Base-by-base conservation (phyloP, 768 basidiomycete genomes). In the Pholiota molesta region DNA sequence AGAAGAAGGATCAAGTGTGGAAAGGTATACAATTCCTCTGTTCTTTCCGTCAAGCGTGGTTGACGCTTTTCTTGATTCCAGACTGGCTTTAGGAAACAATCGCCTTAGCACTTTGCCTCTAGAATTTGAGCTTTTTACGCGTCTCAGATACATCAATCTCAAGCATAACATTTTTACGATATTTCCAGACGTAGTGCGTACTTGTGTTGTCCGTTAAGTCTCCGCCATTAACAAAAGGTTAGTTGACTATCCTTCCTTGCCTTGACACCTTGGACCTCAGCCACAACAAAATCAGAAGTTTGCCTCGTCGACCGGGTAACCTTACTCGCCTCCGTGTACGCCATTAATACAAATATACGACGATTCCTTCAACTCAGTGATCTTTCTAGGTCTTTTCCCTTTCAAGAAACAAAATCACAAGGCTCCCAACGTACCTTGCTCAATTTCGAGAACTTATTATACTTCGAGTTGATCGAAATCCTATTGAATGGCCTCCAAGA, bases 191-290 rank as follows among this genome's bases (percentile, higher is more conserved):
- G 94, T 94, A 57, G 95, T 98, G 71, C 68, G 93, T 83, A 44
- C 42, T 53, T 61, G 59, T 21, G 53, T 52, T 35, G 39, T 59
- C 13, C 14, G 42, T 47, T 14, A 45, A 53, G 53, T 26, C 37
- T 60, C 19, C 55, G 17, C 16, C 14, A 9, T 31, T 66, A 42
- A 71, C 14, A 9, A 26, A 28, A 49, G 52, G 51, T 16, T 63
- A 97, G 95, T 81, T 97, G 47, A 94, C 92, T 49, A 78, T 86
- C 17, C 87, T 99, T 78, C 86, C 90, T 3, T 89, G 90, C 6
- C 81, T 99, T 58, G 97, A 99, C 75, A 97, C 95, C 61, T 79
- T 99, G 65, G 97, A 99, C 74, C 83, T 99, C 45, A 95, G 94
- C 65, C 88, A 92, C 66, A 99, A 99, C 78, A 93, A 89, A 75